These are phyloP conservation scores for Penstemon eatonii DNA, from an alignment of 257 asterid species.

Conservation along the genomic window DNA sequence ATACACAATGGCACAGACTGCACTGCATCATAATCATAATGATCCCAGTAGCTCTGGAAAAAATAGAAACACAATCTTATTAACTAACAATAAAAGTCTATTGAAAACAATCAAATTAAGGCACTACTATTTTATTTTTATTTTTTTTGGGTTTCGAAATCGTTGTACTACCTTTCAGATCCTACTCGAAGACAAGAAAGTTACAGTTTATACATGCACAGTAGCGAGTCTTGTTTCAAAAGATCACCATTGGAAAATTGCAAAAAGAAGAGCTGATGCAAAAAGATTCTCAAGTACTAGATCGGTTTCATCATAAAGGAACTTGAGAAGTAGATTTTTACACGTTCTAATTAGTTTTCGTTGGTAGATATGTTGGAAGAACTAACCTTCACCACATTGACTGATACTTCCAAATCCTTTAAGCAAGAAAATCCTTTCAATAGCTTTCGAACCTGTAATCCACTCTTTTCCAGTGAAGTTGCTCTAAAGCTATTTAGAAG, in stretches of 20 bases:
- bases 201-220: no score
- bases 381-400: neutral
- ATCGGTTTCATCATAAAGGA: no score
- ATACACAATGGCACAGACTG: conserved; percentile 1
- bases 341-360: no score
- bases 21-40: neutral
- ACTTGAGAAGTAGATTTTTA: no score
- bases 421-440: neutral
- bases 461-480: neutral
- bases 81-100: neutral
- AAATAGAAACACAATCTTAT: neutral
- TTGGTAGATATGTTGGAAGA: neutral
- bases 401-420: neutral
- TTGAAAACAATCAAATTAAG: neutral
- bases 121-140: neutral
- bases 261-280: neutral
- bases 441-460: neutral
- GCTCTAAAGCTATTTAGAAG: neutral
- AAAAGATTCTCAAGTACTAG: no score
- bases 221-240: no score
- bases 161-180: no score
- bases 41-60: neutral
- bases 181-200: no score
- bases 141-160: no score
- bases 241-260: neutral